Evolutionary conservation across 1,284 basidiomycete genomes (phyloP).

Genomic region (Hypsizygus ulmarius): DNA sequence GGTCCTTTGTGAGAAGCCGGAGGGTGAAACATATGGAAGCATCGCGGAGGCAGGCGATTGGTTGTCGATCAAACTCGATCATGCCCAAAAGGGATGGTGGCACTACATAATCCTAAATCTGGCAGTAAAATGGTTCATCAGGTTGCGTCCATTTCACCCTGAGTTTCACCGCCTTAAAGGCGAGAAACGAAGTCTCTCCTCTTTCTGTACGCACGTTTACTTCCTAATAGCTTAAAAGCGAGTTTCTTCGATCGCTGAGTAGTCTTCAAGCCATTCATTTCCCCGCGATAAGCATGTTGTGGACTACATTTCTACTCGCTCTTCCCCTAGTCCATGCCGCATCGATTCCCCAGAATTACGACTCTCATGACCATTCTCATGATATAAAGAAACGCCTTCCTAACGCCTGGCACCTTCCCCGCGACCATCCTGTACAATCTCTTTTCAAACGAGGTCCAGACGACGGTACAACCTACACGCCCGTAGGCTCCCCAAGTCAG

Average conservation of each 20-base stretch:
- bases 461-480: constrained; percentile 47
- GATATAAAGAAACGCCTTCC: constrained; percentile 34
- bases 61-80: not conserved
- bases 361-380: constrained; percentile 30
- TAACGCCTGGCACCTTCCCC: constrained; percentile 53
- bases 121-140: too few species aligned
- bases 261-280: not conserved
- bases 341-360: constrained; percentile 28
- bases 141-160: too few species aligned
- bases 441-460: constrained; percentile 54
- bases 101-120: too few species aligned
- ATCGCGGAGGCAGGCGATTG: not conserved
- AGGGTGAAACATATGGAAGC: not conserved
- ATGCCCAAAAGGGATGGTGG: not conserved
- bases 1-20: too few species aligned
- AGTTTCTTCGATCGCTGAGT: not conserved
- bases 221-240: not conserved
- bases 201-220: not conserved
- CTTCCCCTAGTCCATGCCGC: constrained; percentile 36
- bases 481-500: constrained; percentile 59
- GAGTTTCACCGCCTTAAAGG: too few species aligned
- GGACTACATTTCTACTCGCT: constrained; percentile 25
- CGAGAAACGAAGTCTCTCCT: too few species aligned
- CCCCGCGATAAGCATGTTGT: constrained; percentile 6
- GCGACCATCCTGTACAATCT: constrained; percentile 53